Evolutionary conservation across 2,329 filamentous ascomycete species (phyloP), one percentile per base, ranked within the genome.

Genomic region (Colletotrichum brevisporum): DNA sequence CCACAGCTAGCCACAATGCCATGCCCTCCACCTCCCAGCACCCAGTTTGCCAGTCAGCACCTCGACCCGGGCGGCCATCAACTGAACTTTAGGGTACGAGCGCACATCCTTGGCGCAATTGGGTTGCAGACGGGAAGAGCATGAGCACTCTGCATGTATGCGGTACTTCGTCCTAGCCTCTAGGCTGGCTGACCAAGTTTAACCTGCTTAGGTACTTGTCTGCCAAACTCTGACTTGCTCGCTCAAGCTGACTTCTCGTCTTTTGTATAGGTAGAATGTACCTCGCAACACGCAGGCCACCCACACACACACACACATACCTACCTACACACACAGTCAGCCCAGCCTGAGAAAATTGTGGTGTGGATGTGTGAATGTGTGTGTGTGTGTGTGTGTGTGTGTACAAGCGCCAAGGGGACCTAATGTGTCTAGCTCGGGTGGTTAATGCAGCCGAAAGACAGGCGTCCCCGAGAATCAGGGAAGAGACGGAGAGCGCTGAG

Each of bases 1-100:
- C 53, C 26, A 36, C 53, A 57, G 21, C 58, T 10, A 58, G 47
- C 59, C 45, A 41, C 45, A 21, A 56, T 47, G 57, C 43, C 52
- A 24, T 24, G n/a, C n/a, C n/a, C n/a, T n/a, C n/a, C 21, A 2
- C 21, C 21, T 24, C 21, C 21, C 4, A 24, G 21, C 21, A 24
- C 21, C 21, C 21, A 24, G n/a, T n/a, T n/a, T n/a, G n/a, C 58
- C 54, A 54, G 65, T 68, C 65, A 59, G 61, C 65, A 41, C 39
- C 47, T 50, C 53, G 59, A 62, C 59, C 50, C 26, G 16, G 36
- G 39, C 27, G 16, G 36, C 48, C 61, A 54, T 43, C 48, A n/a
- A 50, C 24, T 52, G 41, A 45, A 50, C 21, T 13, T 39, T 13
- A 21, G 31, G 48, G 65, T 64, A 60, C 47, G 27, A 52, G 47